These are phyloP conservation scores for Noccaea bulbosa DNA, from an alignment of 345 rosid species.

Conservation along the genomic window DNA sequence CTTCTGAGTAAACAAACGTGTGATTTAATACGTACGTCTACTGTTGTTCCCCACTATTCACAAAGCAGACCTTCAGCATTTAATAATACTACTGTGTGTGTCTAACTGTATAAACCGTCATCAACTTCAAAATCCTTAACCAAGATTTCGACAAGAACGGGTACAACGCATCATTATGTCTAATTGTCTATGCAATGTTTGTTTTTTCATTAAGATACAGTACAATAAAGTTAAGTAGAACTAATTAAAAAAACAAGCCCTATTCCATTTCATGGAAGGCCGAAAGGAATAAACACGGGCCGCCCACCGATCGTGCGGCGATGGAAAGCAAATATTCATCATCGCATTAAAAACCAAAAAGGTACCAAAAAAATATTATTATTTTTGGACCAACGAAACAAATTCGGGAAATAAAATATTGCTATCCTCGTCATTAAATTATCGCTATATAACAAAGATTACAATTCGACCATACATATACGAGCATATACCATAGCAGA, in stretches of 20 bases:
- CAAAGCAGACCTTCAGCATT: neutral
- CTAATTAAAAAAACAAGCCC: neutral
- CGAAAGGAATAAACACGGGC: constrained; percentile 33
- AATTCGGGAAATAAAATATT: constrained; percentile 27
- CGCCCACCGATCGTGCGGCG: constrained; percentile 20
- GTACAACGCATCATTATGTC: constrained; percentile 14
- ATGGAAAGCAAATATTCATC: constrained; percentile 14
- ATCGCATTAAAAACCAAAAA: neutral
- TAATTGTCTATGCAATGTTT: constrained; percentile 25
- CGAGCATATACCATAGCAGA: neutral
- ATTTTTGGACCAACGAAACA: constrained; percentile 3
- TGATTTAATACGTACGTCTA: neutral
- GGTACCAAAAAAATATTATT: neutral
- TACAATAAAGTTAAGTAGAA: constrained; percentile 1
- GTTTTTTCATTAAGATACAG: neutral
- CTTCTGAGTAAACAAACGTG: neutral
- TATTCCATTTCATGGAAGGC: constrained; percentile 14
- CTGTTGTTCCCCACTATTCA: neutral
- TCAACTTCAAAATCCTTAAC: neutral
- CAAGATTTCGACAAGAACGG: constrained; percentile 35
- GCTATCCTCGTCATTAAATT: neutral
- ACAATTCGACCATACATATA: constrained; percentile 30
- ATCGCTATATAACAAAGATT: constrained; percentile 6
- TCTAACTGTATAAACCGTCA: constrained; percentile 9
- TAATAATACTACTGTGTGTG: neutral